These are phyloP conservation scores for Serendipita vermifera DNA, from an alignment of 768 basidiomycete genomes.

Conservation along the genomic window DNA sequence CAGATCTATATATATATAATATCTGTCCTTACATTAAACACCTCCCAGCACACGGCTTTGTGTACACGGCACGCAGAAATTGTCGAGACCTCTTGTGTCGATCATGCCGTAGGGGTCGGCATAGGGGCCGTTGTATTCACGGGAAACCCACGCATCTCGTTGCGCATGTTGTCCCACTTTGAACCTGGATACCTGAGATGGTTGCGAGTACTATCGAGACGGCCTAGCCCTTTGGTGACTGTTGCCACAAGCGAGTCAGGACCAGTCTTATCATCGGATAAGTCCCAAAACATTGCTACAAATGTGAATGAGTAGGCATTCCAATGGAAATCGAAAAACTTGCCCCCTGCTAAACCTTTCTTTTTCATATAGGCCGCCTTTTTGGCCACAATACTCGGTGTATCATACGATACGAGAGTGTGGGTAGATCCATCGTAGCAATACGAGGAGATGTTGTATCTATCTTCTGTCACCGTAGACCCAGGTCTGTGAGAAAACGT, in stretches of 20 bases:
- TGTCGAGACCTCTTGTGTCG: no score
- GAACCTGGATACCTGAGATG: slow-evolving; percentile 12
- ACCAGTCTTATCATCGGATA: slow-evolving; percentile 10
- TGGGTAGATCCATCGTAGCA: slow-evolving; percentile 22
- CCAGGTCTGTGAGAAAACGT: neutral
- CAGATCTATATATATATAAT: no score
- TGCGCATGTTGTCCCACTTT: slow-evolving; percentile 9
- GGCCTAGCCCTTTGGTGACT: neutral
- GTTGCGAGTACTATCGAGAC: slow-evolving; percentile 10
- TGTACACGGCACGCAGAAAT: no score
- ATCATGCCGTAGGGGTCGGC: no score
- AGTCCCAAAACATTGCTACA: slow-evolving; percentile 12
- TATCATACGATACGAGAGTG: slow-evolving; percentile 26
- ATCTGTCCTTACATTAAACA: no score
- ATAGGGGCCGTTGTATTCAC: neutral
- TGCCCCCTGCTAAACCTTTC: slow-evolving; percentile 23
- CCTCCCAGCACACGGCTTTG: no score
- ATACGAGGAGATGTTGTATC: slow-evolving; percentile 23
- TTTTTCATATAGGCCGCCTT: slow-evolving; percentile 26
- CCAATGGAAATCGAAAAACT: slow-evolving; percentile 4
- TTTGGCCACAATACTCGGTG: slow-evolving; percentile 19
- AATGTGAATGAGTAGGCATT: no score
- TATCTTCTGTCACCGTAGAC: slow-evolving; percentile 20
- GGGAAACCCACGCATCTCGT: neutral
- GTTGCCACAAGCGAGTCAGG: slow-evolving; percentile 11